These are phyloP conservation scores for Lecanicillium sp. DNA, from an alignment of 2,329 filamentous ascomycete genomes.

Conservation along the genomic window DNA sequence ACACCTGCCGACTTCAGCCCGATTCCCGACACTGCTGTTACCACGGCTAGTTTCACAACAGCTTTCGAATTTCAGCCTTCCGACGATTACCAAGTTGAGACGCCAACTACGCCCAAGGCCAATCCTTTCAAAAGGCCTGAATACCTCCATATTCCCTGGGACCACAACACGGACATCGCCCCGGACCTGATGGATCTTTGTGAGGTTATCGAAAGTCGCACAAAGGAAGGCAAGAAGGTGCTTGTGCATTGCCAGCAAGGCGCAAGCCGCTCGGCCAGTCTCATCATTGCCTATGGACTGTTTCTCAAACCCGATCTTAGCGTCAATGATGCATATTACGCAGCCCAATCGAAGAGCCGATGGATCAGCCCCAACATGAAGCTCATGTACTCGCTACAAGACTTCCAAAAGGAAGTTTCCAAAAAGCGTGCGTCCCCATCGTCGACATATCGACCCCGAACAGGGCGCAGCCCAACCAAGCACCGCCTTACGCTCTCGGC, in stretches of 20 bases:
- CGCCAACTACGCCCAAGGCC: constrained; percentile 50
- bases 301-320: constrained; percentile 69
- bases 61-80: constrained; percentile 47
- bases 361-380: constrained; percentile 94
- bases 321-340: constrained; percentile 77
- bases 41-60: constrained; percentile 49
- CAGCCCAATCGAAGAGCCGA: constrained; percentile 69
- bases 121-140: constrained; percentile 51
- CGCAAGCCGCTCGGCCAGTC: constrained; percentile 73
- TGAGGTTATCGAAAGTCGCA: constrained; percentile 65
- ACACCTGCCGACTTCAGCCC: constrained; percentile 31
- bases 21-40: constrained; percentile 45
- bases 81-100: constrained; percentile 26
- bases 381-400: constrained; percentile 80
- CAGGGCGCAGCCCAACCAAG: constrained; percentile 48
- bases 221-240: constrained; percentile 66
- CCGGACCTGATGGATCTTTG: constrained; percentile 68
- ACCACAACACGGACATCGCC: constrained; percentile 81
- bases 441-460: constrained; percentile 39
- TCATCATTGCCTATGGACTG: constrained; percentile 79
- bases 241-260: constrained; percentile 81
- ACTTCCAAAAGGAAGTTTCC: constrained; percentile 60
- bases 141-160: constrained; percentile 83
- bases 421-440: constrained; percentile 37
- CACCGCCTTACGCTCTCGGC: constrained; percentile 53